Percentiles rank a stretch among this genome's conserved stretches.
Conservation (phyloP, 2,329 filamentous ascomycete genomes). For the Emmonsia crescens region DNA sequence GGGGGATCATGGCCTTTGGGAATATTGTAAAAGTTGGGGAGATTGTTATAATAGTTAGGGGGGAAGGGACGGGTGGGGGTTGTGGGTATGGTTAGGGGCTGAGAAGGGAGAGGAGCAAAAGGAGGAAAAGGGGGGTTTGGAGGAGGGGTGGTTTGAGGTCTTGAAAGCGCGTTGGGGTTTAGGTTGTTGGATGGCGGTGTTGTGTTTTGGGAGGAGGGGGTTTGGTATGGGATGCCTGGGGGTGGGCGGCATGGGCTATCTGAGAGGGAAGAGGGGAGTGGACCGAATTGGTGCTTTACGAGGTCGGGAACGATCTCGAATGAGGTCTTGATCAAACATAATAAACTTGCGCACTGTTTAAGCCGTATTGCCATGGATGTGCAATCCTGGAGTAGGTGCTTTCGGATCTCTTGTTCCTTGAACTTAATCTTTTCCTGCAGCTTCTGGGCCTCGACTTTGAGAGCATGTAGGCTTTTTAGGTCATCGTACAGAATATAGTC, state of each 20-base stretch:
- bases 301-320: slow-evolving; percentile 21
- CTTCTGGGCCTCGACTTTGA: slow-evolving; percentile 18
- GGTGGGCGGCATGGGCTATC: slow-evolving; percentile 8
- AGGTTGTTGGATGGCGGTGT: not conserved
- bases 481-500: slow-evolving; percentile 16
- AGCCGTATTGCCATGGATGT: slow-evolving; percentile 14
- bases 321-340: slow-evolving; percentile 22
- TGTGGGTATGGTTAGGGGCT: not conserved
- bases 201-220: not conserved
- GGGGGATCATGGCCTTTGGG: not conserved
- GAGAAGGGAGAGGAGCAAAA: not conserved
- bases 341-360: slow-evolving; percentile 18
- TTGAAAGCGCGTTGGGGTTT: not conserved
- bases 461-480: slow-evolving; percentile 17
- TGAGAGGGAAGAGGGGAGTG: slow-evolving; percentile 14
- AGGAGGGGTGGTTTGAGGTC: not conserved
- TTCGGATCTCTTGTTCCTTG: slow-evolving; percentile 19
- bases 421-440: slow-evolving; percentile 18
- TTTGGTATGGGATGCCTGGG: not conserved
- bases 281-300: slow-evolving; percentile 20
- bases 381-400: slow-evolving; percentile 21
- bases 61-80: not conserved
- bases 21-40: not conserved
- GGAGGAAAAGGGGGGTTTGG: not conserved
- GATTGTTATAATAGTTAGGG: not conserved